Conservation (phyloP, 352 stramenopile species). For the Pythium grandisporangium region DNA sequence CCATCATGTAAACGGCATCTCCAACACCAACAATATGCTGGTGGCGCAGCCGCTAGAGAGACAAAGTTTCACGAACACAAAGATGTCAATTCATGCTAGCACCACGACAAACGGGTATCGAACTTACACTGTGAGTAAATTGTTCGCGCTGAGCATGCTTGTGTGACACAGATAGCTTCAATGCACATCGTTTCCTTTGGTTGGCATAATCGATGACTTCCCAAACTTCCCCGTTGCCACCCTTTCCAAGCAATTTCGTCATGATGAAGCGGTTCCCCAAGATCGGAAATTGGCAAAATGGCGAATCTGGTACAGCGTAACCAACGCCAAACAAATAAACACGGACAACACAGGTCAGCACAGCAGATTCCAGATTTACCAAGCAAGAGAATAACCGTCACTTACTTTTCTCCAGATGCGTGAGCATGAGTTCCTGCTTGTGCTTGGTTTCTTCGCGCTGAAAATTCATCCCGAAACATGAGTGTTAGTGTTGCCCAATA, state of each 20-base stretch:
- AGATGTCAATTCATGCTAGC: too few relatives aligned
- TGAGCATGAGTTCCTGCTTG: constrained; percentile 71
- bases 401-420: constrained; percentile 57
- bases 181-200: constrained; percentile 39
- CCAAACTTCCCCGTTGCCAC: constrained; percentile 76
- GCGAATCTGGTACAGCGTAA: constrained; percentile 24
- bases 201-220: constrained; percentile 70
- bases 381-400: neutral
- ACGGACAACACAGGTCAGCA: constrained; percentile 2
- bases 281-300: constrained; percentile 66
- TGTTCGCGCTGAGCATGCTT: constrained; percentile 62
- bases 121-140: constrained; percentile 58
- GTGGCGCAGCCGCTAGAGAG: constrained; percentile 46
- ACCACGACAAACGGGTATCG: neutral
- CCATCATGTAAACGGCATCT: constrained; percentile 42
- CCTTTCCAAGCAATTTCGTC: constrained; percentile 53
- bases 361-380: neutral
- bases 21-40: constrained; percentile 60
- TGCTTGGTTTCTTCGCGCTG: constrained; percentile 64
- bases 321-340: neutral
- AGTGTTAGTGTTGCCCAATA: neutral
- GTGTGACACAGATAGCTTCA: constrained; percentile 70
- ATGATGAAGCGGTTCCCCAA: constrained; percentile 62
- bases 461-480: too few relatives aligned
- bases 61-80: neutral